Evolutionary conservation across 148 eudicot species (phyloP).

Genomic region (Fagopyrum homotropicum): DNA sequence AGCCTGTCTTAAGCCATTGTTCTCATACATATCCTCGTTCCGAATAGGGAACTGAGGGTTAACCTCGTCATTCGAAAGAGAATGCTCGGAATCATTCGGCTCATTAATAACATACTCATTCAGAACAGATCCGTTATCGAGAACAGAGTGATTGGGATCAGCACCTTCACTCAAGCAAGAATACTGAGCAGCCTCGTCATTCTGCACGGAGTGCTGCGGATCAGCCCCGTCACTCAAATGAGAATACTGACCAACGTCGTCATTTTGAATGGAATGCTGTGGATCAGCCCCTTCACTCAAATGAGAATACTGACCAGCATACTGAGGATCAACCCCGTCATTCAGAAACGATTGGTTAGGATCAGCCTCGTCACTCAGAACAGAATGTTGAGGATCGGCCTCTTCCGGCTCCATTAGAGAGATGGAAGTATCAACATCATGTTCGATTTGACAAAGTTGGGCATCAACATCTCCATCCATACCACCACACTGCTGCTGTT

Average conservation of each 20-base stretch:
- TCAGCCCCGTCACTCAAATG: too few relatives aligned
- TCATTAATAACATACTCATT: background rate
- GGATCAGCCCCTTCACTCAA: background rate
- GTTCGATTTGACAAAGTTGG: constrained; percentile 24
- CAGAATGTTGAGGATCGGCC: constrained; percentile 19
- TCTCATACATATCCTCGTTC: background rate
- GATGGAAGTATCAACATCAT: constrained; percentile 10
- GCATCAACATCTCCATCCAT: constrained; percentile 27
- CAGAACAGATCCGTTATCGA: background rate
- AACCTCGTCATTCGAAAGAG: background rate
- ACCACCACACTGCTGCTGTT: constrained; percentile 24
- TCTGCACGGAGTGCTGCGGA: too few relatives aligned
- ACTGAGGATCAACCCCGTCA: background rate
- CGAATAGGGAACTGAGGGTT: background rate
- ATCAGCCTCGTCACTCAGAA: background rate
- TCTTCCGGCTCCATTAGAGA: constrained; percentile 22
- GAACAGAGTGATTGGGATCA: background rate
- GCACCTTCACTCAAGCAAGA: too few relatives aligned
- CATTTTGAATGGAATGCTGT: background rate
- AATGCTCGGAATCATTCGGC: background rate
- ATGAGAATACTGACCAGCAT: background rate
- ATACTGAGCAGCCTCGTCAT: background rate
- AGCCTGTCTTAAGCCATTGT: too few relatives aligned
- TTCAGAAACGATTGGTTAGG: too few relatives aligned
- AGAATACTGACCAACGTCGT: too few relatives aligned